Percentiles rank a stretch among this genome's conserved stretches.
Conservation (phyloP, 495 filamentous ascomycete genomes). For the Penicillium crystallinum region DNA sequence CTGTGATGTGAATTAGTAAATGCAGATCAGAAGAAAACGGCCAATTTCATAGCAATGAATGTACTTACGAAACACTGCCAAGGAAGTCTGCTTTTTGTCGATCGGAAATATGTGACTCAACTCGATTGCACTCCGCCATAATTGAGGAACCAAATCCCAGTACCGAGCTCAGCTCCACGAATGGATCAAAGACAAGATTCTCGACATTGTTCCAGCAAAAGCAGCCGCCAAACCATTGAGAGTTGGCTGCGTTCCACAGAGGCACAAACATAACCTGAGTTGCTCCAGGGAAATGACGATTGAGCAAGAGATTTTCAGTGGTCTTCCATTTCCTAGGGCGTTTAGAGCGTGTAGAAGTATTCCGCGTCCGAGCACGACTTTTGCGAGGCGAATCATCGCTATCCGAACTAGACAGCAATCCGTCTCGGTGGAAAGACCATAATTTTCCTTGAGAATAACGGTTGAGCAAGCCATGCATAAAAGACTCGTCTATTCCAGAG, state of each 20-base stretch:
- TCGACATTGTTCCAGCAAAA: conserved; percentile 54
- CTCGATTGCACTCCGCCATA: conserved; percentile 62
- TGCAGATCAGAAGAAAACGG: conserved; percentile 16
- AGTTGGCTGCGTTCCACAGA: conserved; percentile 60
- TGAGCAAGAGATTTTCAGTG: conserved; percentile 34
- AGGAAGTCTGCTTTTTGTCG: conserved; percentile 68
- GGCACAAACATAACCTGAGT: conserved; percentile 46
- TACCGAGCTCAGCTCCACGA: conserved; percentile 41
- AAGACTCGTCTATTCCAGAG: conserved; percentile 26
- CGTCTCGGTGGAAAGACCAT: conserved; percentile 56
- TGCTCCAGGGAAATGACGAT: conserved; percentile 38
- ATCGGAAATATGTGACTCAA: conserved; percentile 51
- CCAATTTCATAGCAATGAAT: conserved; percentile 19
- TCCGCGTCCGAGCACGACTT: conserved; percentile 11
- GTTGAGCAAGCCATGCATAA: conserved; percentile 48
- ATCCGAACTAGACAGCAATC: conserved; percentile 35
- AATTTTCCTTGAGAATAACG: conserved; percentile 56
- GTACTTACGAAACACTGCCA: conserved; percentile 55
- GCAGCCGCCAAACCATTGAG: conserved; percentile 64
- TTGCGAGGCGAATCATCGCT: conserved; percentile 28
- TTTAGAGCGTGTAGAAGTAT: conserved; percentile 21
- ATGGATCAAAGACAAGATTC: conserved; percentile 31
- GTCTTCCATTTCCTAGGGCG: conserved; percentile 32
- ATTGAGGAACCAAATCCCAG: conserved; percentile 59
- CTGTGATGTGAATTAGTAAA: conserved; percentile 28